Evolutionary conservation across 495 filamentous ascomycete genomes (phyloP), one percentile per base, ranked within the genome.

Genomic region (Rusavskia elegans): DNA sequence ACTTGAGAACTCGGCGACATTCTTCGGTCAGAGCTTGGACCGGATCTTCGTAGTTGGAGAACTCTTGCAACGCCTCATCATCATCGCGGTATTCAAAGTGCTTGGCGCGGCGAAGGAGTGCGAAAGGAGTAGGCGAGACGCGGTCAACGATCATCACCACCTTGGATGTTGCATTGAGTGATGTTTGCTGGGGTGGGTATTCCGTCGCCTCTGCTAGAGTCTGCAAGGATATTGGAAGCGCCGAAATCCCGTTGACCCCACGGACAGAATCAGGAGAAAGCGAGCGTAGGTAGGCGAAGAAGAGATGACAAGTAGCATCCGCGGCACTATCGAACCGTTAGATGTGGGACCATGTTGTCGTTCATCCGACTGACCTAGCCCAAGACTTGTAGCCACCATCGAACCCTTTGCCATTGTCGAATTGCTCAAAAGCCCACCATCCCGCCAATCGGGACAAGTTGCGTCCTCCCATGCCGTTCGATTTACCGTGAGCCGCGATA

Each of bases 341-440:
- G 66, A 35, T 13, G 13, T 17, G 30, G 7, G 30, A 53, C 45
- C 23, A 17, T 46, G 5, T 54, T 20, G 35, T 27, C 23, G 42
- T 32, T 14, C 17, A 45, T 45, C 23, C 40, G 51, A 20, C 20
- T 54, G 64, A 83, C 81, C 66, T 74, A 58, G 74, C 70, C 92
- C 92, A 98, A 17, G 78, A 77, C 59, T 82, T 87, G 67, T 98
- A 98, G 21, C 90, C 87, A 38, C 86, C 87, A 50, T 97, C 90
- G 60, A 97, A 98, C n/a, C 93, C 93, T 66, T 81, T 89, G 48
- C 82, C 84, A 10, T 74, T 74, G 60, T 97, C 89, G 13, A 65
- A 75, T 57, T 92, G 85, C 61, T 95, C 93, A 66, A 98, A 98
- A 0, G 92, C 90, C 92, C 92, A 98, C 92, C 92, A 98, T 52